phyloP scores from a whole-genome alignment of 495 filamentous ascomycete species.

The Evernia prunastri region DNA sequence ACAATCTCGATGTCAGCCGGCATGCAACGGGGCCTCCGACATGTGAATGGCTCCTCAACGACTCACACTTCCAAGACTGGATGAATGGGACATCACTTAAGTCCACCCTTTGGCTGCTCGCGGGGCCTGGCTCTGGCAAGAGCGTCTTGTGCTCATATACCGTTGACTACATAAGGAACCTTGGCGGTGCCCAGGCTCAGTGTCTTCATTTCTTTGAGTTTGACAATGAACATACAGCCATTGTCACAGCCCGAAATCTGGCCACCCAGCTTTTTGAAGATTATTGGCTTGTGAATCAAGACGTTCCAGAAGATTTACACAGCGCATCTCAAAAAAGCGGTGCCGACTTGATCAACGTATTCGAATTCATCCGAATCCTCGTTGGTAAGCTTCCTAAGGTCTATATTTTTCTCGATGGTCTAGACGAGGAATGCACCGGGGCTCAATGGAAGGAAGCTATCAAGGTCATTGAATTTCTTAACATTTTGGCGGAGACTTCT shows the following conservation, averaged over 20 bases:
- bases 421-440: constrained; percentile 19
- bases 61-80: constrained; percentile 16
- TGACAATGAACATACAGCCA: constrained; percentile 17
- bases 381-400: constrained; percentile 10
- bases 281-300: constrained; percentile 8
- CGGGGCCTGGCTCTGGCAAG: constrained; percentile 18
- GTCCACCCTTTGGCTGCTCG: constrained; percentile 16
- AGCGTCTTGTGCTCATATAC: constrained; percentile 17
- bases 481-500: background rate
- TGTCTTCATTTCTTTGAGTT: constrained; percentile 20
- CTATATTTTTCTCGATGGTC: constrained; percentile 21
- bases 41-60: background rate
- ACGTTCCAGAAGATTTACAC: constrained; percentile 18
- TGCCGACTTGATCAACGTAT: background rate
- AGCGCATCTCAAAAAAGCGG: background rate
- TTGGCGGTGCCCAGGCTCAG: background rate
- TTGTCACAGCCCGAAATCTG: constrained; percentile 13
- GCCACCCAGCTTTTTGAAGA: constrained; percentile 18
- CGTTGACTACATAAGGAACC: constrained; percentile 9
- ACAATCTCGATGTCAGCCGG: background rate
- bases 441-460: constrained; percentile 3
- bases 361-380: background rate
- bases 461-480: constrained; percentile 15
- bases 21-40: background rate
- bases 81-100: background rate